Evolutionary conservation across 371 early-diverging fungal genomes (phyloP), one percentile per base, ranked within the genome.

Genomic region (Circinella minor): DNA sequence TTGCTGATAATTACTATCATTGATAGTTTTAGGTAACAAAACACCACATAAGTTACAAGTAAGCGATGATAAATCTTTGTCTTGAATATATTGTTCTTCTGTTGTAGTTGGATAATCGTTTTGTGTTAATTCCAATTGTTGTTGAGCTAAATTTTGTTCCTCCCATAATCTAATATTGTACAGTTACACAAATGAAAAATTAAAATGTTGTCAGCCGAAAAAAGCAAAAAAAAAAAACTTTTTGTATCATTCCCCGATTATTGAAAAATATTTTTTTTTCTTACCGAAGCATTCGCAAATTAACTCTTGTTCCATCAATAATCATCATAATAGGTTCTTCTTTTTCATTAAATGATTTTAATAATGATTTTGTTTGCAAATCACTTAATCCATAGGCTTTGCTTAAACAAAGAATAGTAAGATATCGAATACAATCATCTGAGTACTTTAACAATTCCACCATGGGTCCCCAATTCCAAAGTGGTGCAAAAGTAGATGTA

Each of bases 381-480:
- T 89, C 88, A 67, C 85, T 83, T 43, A 89, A 72, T 18, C 80
- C 81, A 65, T 86, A 85, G 0, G 84, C 85, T 66, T 83, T 83
- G 67, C 79, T 72, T 36, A 89, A 76, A 67, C 89, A 88, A n/a
- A 83, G 77, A 27, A 88, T 74, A 10, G 85, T 71, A 18, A 85
- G 73, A 66, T 88, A 89, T 55, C 85, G 87, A 67, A 88, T 61
- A 46, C 71, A 64, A 15, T 77, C 76, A 71, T 88, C 78, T 18
- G 79, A 77, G 66, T 77, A 80, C 54, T 73, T 68, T 18, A 92
- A 75, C 27, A 90, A 61, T 72, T 79, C 79, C 69, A 87, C 88
- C 4, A 91, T 61, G 9, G 91, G 86, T 10, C 86, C 84, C 90
- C 90, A 90, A 68, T 90, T 87, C 87, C 90, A 89, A 13, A 92